Evolutionary conservation across 1,284 basidiomycete genomes (phyloP).

Genomic region (Cryptococcus amylolentus): DNA sequence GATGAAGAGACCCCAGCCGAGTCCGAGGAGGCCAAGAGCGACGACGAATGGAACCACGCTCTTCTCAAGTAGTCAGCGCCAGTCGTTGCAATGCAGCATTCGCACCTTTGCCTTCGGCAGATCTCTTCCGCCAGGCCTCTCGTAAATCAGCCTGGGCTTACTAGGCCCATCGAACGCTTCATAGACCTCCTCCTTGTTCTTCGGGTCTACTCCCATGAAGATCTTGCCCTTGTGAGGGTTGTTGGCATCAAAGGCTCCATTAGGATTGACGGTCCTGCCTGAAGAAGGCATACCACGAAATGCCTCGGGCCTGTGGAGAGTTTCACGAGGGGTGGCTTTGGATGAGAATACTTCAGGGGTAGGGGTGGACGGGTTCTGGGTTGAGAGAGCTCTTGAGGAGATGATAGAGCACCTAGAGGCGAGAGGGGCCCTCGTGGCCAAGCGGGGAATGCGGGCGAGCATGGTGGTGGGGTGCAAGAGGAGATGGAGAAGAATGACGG

Average conservation of each 20-base stretch:
- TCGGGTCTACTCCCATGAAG: background rate
- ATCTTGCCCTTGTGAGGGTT: background rate
- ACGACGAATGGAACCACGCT: constrained; percentile 33
- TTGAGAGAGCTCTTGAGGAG: background rate
- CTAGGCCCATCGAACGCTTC: constrained; percentile 38
- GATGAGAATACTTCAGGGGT: constrained; percentile 32
- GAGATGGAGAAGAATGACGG: background rate
- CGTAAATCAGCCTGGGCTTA: constrained; percentile 40
- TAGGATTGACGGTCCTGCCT: background rate
- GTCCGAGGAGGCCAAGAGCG: constrained; percentile 32
- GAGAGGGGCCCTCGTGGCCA: too few relatives aligned
- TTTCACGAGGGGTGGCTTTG: constrained; percentile 31
- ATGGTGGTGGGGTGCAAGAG: background rate
- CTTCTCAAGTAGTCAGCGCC: constrained; percentile 11
- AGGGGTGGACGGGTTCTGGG: constrained; percentile 1
- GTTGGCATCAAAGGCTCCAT: background rate
- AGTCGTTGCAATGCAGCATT: background rate
- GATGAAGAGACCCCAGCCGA: constrained; percentile 45
- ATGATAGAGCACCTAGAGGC: background rate
- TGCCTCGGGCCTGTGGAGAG: constrained; percentile 30
- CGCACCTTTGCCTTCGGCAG: constrained; percentile 39
- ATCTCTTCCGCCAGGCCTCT: constrained; percentile 31
- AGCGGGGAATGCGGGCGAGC: too few relatives aligned
- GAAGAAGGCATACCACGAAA: constrained; percentile 30
- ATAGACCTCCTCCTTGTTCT: constrained; percentile 35